Conservation (phyloP, 2,329 filamentous ascomycete species). For the Metarhizium sp. region DNA sequence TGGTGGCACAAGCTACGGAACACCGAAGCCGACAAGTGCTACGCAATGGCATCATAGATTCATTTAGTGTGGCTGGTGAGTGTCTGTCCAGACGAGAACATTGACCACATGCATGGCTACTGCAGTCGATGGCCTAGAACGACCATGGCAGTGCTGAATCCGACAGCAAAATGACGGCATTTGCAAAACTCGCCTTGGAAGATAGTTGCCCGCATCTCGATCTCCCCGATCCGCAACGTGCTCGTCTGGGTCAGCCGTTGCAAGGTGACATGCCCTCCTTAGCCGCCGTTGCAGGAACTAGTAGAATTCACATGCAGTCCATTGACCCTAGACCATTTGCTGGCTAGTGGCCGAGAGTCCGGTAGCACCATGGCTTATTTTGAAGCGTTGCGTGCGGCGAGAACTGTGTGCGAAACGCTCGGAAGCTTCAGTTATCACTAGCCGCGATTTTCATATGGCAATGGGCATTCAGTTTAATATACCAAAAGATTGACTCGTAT, state of each 20-base stretch:
- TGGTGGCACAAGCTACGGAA: background rate
- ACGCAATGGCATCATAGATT: background rate
- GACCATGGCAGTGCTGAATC: no score
- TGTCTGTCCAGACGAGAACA: background rate
- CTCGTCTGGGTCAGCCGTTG: background rate
- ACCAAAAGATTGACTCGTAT: no score
- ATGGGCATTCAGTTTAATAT: no score
- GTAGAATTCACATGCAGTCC: background rate
- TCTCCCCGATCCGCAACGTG: background rate
- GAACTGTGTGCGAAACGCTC: no score
- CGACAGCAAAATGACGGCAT: background rate
- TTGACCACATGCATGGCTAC: background rate
- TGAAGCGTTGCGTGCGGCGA: no score
- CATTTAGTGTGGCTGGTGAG: background rate
- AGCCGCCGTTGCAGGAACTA: background rate
- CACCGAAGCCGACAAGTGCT: background rate
- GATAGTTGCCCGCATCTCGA: background rate
- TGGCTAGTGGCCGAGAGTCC: background rate
- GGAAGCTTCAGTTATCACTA: no score
- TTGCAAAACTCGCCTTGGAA: background rate
- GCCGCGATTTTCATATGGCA: no score
- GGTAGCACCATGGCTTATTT: no score
- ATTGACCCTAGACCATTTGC: background rate
- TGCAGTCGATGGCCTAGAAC: background rate
- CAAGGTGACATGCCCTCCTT: background rate